Evolutionary conservation across 2,329 filamentous ascomycete genomes (phyloP).

Genomic region (Beauveria sp.): DNA sequence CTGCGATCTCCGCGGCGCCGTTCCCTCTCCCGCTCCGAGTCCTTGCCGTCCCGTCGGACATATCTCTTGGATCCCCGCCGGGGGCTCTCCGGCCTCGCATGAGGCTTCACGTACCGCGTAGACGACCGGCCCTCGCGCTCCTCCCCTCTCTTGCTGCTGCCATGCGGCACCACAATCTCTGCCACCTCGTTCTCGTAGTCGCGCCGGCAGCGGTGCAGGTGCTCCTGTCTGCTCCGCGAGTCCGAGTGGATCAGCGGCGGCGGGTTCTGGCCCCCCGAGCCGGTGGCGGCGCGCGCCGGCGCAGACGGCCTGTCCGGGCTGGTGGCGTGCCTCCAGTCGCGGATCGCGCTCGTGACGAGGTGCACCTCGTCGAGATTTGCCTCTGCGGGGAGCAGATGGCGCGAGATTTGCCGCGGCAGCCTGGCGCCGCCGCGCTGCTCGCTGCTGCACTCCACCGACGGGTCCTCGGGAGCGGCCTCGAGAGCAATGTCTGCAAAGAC

Average conservation of each 20-base stretch:
- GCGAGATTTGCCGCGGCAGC: conserved; percentile 70
- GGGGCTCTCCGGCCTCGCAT: not conserved
- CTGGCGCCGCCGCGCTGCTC: conserved; percentile 47
- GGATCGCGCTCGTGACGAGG: conserved; percentile 52
- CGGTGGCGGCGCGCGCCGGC: not conserved
- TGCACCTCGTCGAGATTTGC: conserved; percentile 51
- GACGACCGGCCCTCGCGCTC: not conserved
- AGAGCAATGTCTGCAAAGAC: conserved; percentile 67
- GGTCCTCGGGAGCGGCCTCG: conserved; percentile 27
- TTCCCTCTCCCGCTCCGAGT: not conserved
- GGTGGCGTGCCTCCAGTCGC: conserved; percentile 27
- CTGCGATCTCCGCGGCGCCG: not conserved
- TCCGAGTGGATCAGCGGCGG: conserved; percentile 3
- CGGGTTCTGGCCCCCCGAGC: not conserved
- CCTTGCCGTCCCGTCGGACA: not conserved
- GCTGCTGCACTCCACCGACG: conserved; percentile 52
- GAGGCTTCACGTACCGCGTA: not conserved
- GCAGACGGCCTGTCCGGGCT: not conserved
- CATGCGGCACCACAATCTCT: not conserved
- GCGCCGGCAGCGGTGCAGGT: not conserved
- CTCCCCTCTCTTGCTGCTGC: not conserved
- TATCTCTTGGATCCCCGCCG: not conserved
- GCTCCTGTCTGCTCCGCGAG: not conserved
- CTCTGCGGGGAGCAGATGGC: conserved; percentile 59
- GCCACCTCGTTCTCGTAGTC: not conserved